Conservation (phyloP, 805 yeast species). For the Myxozyma vanderwaltii region DNA sequence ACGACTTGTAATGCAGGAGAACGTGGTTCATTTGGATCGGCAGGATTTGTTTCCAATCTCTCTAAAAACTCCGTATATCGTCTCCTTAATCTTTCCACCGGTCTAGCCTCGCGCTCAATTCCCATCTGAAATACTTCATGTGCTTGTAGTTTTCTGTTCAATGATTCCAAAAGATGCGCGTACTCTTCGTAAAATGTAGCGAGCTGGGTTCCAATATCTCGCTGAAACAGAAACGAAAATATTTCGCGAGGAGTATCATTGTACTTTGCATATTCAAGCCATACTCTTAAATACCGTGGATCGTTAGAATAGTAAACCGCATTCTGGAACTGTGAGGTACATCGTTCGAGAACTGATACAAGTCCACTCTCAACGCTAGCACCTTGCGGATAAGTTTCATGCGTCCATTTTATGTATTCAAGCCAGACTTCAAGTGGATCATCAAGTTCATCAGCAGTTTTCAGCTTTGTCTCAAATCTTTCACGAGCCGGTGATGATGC, state of each 20-base stretch:
- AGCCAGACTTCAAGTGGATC: constrained; percentile 80
- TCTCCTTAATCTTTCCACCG: constrained; percentile 51
- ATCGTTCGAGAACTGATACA: constrained; percentile 64
- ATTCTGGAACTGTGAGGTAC: constrained; percentile 69
- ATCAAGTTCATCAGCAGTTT: constrained; percentile 62
- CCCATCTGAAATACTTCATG: constrained; percentile 61
- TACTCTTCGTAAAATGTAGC: constrained; percentile 79
- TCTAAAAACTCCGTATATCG: constrained; percentile 50
- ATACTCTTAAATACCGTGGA: constrained; percentile 72
- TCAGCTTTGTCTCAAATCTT: constrained; percentile 51
- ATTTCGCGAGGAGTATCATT: constrained; percentile 71
- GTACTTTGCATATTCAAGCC: constrained; percentile 76
- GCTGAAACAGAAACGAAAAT: constrained; percentile 68
- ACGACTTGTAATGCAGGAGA: constrained; percentile 44
- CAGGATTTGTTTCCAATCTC: constrained; percentile 43
- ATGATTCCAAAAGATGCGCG: constrained; percentile 61
- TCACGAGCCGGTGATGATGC: constrained; percentile 29
- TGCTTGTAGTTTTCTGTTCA: constrained; percentile 56
- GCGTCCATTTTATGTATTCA: constrained; percentile 77
- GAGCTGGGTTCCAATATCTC: constrained; percentile 66
- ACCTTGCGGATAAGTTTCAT: constrained; percentile 59
- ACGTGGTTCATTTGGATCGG: constrained; percentile 40
- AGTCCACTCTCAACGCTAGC: constrained; percentile 65
- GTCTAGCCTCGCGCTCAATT: constrained; percentile 63
- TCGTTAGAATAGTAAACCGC: constrained; percentile 74